These are phyloP conservation scores for Colletotrichum truncatum DNA, from an alignment of 2,329 filamentous ascomycete genomes.

Conservation along the genomic window DNA sequence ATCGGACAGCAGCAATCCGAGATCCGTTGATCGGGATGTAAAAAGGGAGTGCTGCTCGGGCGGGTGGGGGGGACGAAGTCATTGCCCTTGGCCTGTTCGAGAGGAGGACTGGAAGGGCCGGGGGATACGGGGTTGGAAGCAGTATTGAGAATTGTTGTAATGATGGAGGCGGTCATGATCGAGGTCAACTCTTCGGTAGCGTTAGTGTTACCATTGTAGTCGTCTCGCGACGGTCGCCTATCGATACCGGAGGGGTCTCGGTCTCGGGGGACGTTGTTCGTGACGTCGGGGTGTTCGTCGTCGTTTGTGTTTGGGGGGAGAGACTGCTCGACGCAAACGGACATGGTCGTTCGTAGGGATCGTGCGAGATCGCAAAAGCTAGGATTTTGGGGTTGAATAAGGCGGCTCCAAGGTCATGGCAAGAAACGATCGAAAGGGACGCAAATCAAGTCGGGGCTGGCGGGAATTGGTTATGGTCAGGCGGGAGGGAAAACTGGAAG, in stretches of 20 bases:
- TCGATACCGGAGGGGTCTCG: slow-evolving; percentile 23
- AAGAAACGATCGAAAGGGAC: neutral
- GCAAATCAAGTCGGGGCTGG: neutral
- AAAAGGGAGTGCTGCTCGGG: slow-evolving; percentile 69
- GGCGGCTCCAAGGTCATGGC: slow-evolving; percentile 24
- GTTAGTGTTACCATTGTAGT: slow-evolving; percentile 28
- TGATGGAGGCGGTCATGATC: slow-evolving; percentile 48
- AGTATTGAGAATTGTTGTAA: slow-evolving; percentile 46
- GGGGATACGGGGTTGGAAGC: slow-evolving; percentile 65
- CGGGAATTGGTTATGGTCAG: slow-evolving; percentile 18
- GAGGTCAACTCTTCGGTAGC: slow-evolving; percentile 42
- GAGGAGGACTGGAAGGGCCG: slow-evolving; percentile 60
- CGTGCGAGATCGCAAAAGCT: slow-evolving; percentile 14
- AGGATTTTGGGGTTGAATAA: slow-evolving; percentile 5
- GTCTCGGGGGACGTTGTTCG: slow-evolving; percentile 18
- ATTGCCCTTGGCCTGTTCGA: slow-evolving; percentile 55
- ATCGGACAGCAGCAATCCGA: slow-evolving; percentile 48
- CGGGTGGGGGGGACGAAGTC: slow-evolving; percentile 61
- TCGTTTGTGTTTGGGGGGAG: slow-evolving; percentile 18
- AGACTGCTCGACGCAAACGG: slow-evolving; percentile 29
- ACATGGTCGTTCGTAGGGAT: slow-evolving; percentile 15
- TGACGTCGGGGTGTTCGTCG: slow-evolving; percentile 26
- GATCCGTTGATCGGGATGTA: slow-evolving; percentile 60
- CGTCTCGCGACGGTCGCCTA: slow-evolving; percentile 29
- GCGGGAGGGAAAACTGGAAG: slow-evolving; percentile 14